phyloP scores from a whole-genome alignment of 768 basidiomycete genomes.

The Suillus lakei region DNA sequence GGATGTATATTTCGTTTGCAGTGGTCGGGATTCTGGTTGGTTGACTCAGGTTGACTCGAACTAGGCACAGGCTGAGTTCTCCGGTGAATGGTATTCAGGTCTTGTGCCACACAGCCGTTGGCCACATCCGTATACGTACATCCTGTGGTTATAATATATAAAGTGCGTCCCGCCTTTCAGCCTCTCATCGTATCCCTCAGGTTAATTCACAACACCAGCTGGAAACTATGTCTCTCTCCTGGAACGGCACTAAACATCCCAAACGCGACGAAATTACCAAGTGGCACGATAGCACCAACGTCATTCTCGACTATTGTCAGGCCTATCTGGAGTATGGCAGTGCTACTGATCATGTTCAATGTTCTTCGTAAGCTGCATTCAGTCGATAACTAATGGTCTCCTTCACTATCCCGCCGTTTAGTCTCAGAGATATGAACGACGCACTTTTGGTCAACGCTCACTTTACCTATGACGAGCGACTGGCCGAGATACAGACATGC shows the following conservation, averaged over 20 bases:
- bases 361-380: neutral
- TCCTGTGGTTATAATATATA: neutral
- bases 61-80: neutral
- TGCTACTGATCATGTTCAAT: neutral
- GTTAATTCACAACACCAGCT: neutral
- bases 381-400: neutral
- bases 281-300: constrained; percentile 1
- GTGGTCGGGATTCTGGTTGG: neutral
- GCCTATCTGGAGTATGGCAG: neutral
- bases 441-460: neutral
- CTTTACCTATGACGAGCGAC: neutral
- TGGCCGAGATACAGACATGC: neutral
- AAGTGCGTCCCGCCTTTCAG: neutral
- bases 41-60: neutral
- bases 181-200: neutral
- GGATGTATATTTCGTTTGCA: neutral
- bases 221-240: neutral
- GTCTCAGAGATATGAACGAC: neutral
- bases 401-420: neutral
- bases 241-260: neutral
- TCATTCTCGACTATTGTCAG: neutral
- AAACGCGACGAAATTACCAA: neutral
- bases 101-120: neutral
- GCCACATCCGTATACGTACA: too few relatives aligned
- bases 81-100: neutral